Conservation (phyloP, 1,284 basidiomycete genomes). For the Rhizoctonia solani region DNA sequence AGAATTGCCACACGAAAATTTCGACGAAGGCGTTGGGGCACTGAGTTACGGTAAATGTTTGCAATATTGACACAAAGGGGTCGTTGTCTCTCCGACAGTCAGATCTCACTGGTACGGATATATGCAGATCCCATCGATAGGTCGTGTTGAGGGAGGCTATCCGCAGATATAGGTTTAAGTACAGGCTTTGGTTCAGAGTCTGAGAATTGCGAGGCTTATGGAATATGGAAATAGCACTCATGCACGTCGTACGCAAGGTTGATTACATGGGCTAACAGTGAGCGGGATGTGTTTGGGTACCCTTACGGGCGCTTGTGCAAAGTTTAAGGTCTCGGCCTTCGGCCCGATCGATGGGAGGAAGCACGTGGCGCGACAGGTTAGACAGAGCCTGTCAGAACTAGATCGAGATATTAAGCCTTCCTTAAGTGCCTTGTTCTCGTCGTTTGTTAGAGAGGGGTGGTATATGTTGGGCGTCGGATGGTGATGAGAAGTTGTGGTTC, state of each 20-base stretch:
- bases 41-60: slow-evolving; percentile 9
- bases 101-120: slow-evolving; percentile 11
- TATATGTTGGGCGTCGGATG: background rate
- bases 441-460: background rate
- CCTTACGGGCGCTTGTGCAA: background rate
- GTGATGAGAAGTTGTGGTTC: background rate
- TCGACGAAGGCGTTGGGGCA: slow-evolving; percentile 10
- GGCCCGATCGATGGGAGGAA: slow-evolving; percentile 2
- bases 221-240: too few species aligned
- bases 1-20: too few species aligned
- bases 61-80: too few species aligned
- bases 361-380: slow-evolving; percentile 2
- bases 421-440: background rate
- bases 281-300: background rate
- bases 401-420: background rate
- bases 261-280: too few species aligned
- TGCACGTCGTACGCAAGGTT: too few species aligned
- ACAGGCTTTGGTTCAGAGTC: too few species aligned
- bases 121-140: slow-evolving; percentile 7
- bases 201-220: too few species aligned
- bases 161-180: too few species aligned
- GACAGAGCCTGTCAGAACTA: background rate
- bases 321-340: background rate
- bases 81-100: background rate
- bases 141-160: too few species aligned